Base-by-base conservation (phyloP, 2,329 filamentous ascomycete species). In the Botrytis medusae region DNA sequence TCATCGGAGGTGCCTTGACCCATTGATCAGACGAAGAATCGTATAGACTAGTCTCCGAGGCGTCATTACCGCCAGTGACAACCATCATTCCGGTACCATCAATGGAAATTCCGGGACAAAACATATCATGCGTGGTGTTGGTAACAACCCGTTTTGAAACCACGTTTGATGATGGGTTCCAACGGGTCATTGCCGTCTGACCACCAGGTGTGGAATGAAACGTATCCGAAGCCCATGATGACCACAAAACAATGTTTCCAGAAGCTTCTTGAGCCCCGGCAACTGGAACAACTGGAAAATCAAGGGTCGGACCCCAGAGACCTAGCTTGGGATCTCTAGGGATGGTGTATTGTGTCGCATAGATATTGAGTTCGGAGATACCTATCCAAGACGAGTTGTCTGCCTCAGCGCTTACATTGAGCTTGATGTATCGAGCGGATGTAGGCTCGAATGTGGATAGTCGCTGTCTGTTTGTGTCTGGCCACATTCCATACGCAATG, bases 241-340 rank as follows among this genome's bases (percentile, higher is more conserved):
- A 68, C 64, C 64, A 68, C 5, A 68, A 48, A 22, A 68, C 46
- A 40, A 68, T 68, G 6, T 54, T 54, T 20, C 64, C 64, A 40
- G 64, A 68, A 20, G 64, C 64, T 10, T 54, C 64, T 68, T 68
- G 64, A 68, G 64, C 64, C n/a, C 64, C 64, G 5, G 64, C 64
- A 54, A 68, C 64, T 54, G 64, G 64, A 68, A 68, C 64, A 16
- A 68, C 34, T 22, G 64, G 64, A 29, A 68, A 68, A 40, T 68
- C 64, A 22, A 68, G 34, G 7, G 64, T 68, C 8, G 64, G 32
- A 25, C 64, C 64, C 64, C 64, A 68, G 25, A 68, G 25, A 42
- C 64, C 64, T 12, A 68, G 32, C 40, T 54, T 68, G 16, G 64
- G 46, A 42, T 68, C 25, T 29, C 51, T 46, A 20, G 64, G 64